phyloP scores from a whole-genome alignment of 1,284 basidiomycete genomes.

The Cryptococcus wingfieldii region DNA sequence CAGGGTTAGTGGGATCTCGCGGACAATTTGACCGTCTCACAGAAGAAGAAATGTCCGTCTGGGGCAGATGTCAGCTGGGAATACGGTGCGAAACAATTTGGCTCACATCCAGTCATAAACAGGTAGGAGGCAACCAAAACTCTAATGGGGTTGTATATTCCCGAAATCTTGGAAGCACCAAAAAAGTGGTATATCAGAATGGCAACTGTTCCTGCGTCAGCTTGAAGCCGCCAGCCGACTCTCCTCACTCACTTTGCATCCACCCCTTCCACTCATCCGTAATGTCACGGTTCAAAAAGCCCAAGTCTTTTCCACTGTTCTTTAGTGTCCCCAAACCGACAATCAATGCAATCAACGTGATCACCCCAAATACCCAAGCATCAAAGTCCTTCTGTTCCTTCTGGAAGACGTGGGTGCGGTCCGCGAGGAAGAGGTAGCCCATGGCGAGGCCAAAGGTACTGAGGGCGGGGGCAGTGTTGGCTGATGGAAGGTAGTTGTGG shows the following conservation, averaged over 20 bases:
- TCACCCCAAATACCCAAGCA: constrained; percentile 61
- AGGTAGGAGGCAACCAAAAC: constrained; percentile 82
- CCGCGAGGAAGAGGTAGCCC: constrained; percentile 66
- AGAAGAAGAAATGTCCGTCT: constrained; percentile 49
- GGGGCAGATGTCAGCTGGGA: background rate
- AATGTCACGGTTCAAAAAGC: constrained; percentile 82
- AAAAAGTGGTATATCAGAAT: constrained; percentile 86
- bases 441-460: constrained; percentile 63
- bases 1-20: constrained; percentile 45
- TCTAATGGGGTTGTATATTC: constrained; percentile 83
- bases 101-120: constrained; percentile 56
- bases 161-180: constrained; percentile 77
- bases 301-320: constrained; percentile 65
- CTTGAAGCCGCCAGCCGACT: background rate
- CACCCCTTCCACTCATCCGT: constrained; percentile 95
- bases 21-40: constrained; percentile 11
- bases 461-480: constrained; percentile 49
- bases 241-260: constrained; percentile 75
- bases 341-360: constrained; percentile 57
- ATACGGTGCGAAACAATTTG: background rate
- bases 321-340: constrained; percentile 64
- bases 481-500: constrained; percentile 48
- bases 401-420: constrained; percentile 74
- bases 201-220: constrained; percentile 55
- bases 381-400: constrained; percentile 83